Percentiles rank a stretch among this genome's conserved stretches.
phyloP scores from a whole-genome alignment of 2,329 filamentous ascomycete species.

The Ophiostoma perfectum region DNA sequence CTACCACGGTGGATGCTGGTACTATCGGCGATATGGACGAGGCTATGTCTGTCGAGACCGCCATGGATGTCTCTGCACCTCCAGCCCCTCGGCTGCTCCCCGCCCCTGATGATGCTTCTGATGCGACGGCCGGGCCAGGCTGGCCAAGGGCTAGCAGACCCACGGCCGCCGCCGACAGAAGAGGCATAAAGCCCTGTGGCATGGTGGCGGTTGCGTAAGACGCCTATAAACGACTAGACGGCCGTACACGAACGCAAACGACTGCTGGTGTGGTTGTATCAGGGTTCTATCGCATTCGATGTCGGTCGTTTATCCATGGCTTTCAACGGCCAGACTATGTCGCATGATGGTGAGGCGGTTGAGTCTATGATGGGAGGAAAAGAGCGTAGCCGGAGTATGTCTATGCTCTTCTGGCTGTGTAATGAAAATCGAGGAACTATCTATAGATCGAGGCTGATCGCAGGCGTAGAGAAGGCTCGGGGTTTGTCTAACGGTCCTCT shows the following conservation, averaged over 20 bases:
- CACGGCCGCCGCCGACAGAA: constrained; percentile 26
- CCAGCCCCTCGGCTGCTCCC: constrained; percentile 1
- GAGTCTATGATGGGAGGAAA: no score
- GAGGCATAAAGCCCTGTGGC: constrained; percentile 26
- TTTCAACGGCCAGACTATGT: constrained; percentile 8
- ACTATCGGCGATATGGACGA: constrained; percentile 3
- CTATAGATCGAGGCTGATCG: constrained; percentile 6
- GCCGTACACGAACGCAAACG: no score
- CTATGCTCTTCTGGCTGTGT: neutral
- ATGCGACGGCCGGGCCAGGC: constrained; percentile 22
- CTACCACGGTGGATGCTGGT: neutral
- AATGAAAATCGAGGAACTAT: neutral
- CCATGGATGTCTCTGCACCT: neutral
- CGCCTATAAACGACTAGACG: no score
- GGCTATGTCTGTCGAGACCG: neutral
- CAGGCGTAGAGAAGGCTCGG: neutral
- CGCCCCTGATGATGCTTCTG: constrained; percentile 15
- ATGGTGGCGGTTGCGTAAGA: constrained; percentile 6
- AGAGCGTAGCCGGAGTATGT: no score
- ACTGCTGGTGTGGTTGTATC: neutral
- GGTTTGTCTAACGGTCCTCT: neutral
- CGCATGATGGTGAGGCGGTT: constrained; percentile 13
- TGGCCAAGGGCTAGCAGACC: constrained; percentile 26
- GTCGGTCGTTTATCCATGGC: constrained; percentile 19
- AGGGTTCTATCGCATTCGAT: neutral